A percentile compares a stretch with the other conserved stretches of the same genome.
These are phyloP conservation scores for Hypoxylon rickii DNA, from an alignment of 495 filamentous ascomycete genomes.

Conservation along the genomic window DNA sequence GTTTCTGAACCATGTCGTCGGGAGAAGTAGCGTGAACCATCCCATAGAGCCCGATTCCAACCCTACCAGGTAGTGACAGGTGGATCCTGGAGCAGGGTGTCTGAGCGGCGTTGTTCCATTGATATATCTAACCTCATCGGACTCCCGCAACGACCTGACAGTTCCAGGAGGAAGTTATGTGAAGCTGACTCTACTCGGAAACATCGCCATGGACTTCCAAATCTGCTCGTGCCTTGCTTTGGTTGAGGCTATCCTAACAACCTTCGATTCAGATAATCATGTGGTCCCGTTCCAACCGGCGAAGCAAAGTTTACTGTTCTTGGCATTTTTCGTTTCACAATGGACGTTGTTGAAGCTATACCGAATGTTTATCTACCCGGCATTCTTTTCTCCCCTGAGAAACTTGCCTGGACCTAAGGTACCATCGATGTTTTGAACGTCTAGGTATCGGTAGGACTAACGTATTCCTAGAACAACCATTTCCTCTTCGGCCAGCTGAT, in stretches of 20 bases:
- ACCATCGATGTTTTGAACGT: not conserved
- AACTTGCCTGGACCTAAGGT: slow-evolving; percentile 31
- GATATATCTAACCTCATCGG: not conserved
- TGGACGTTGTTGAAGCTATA: slow-evolving; percentile 27
- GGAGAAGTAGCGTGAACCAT: not conserved
- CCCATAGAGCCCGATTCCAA: not conserved
- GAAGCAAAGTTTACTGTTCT: too few species aligned
- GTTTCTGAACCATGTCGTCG: not conserved
- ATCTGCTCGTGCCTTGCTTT: slow-evolving; percentile 6
- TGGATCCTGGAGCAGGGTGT: not conserved
- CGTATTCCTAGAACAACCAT: slow-evolving; percentile 12
- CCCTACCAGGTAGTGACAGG: too few species aligned
- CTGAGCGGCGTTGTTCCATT: not conserved
- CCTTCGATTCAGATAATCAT: not conserved
- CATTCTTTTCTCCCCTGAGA: slow-evolving; percentile 29
- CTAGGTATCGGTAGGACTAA: not conserved
- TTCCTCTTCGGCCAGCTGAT: slow-evolving; percentile 25
- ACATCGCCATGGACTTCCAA: slow-evolving; percentile 3
- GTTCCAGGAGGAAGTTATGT: not conserved
- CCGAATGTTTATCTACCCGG: slow-evolving; percentile 31
- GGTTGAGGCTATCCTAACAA: not conserved
- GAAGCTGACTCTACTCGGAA: not conserved
- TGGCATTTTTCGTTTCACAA: slow-evolving; percentile 6
- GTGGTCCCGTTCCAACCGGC: not conserved
- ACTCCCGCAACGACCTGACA: not conserved